phyloP scores from a whole-genome alignment of 768 basidiomycete species.

The Suillus bovinus region DNA sequence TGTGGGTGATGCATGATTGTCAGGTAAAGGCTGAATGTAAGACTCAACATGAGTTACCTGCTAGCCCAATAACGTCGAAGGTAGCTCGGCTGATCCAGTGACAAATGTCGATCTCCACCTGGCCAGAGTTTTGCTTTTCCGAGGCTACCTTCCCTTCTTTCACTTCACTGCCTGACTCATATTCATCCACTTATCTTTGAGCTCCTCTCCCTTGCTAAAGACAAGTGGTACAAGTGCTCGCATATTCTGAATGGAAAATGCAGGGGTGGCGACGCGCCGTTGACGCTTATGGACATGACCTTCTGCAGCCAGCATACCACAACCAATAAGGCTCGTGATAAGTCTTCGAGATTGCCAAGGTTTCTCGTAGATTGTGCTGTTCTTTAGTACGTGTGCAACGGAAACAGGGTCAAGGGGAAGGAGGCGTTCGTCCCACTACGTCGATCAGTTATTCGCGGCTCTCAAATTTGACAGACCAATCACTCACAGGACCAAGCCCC shows the following conservation, averaged over 20 bases:
- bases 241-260: constrained; percentile 80
- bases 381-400: constrained; percentile 70
- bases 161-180: constrained; percentile 37
- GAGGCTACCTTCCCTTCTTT: constrained; percentile 19
- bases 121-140: constrained; percentile 25
- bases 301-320: constrained; percentile 80
- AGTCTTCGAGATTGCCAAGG: constrained; percentile 76
- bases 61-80: constrained; percentile 90
- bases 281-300: constrained; percentile 80
- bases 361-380: constrained; percentile 76
- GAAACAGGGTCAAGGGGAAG: constrained; percentile 81
- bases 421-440: constrained; percentile 76
- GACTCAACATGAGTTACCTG: constrained; percentile 49
- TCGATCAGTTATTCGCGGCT: neutral
- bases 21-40: neutral
- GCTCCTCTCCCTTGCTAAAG: constrained; percentile 63
- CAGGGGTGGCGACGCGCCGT: constrained; percentile 72
- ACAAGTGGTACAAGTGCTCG: constrained; percentile 70
- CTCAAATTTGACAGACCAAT: neutral
- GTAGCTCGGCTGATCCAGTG: constrained; percentile 83
- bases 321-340: constrained; percentile 78
- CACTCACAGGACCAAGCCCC: constrained; percentile 69
- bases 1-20: constrained; percentile 24
- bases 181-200: constrained; percentile 60
- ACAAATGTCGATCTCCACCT: constrained; percentile 64